phyloP scores from a whole-genome alignment of 768 basidiomycete species.

The Tylopilus felleus region DNA sequence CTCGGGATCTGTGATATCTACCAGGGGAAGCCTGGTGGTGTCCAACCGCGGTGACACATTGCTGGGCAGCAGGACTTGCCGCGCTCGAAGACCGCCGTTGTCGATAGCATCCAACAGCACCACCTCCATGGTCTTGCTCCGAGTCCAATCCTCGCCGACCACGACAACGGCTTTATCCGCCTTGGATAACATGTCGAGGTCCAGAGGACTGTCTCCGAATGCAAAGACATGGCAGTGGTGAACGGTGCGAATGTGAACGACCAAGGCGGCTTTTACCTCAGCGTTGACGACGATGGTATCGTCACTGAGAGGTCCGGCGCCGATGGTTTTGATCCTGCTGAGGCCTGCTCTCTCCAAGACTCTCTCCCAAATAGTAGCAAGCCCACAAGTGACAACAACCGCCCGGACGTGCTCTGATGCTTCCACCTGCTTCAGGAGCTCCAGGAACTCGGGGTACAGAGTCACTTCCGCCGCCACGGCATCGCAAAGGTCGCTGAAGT shows the following conservation, averaged over 20 bases:
- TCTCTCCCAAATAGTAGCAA: slow-evolving; percentile 8
- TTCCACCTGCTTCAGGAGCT: slow-evolving; percentile 16
- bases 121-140: slow-evolving; percentile 11
- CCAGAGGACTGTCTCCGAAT: slow-evolving; percentile 14
- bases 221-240: slow-evolving; percentile 10
- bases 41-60: slow-evolving; percentile 12
- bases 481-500: slow-evolving; percentile 13
- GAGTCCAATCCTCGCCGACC: slow-evolving; percentile 11
- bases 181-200: slow-evolving; percentile 15
- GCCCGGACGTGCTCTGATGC: slow-evolving; percentile 16
- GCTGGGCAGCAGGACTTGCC: slow-evolving; percentile 13
- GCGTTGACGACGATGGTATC: slow-evolving; percentile 9
- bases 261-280: slow-evolving; percentile 17
- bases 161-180: slow-evolving; percentile 15
- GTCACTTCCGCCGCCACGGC: slow-evolving; percentile 12
- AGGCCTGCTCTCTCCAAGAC: slow-evolving; percentile 15
- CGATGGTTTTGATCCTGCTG: slow-evolving; percentile 12
- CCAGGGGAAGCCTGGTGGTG: slow-evolving; percentile 13
- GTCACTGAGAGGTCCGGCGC: slow-evolving; percentile 8
- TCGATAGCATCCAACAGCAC: slow-evolving; percentile 12
- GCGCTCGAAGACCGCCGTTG: slow-evolving; percentile 12
- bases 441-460: slow-evolving; percentile 15
- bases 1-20: slow-evolving; percentile 14
- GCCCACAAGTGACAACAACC: slow-evolving; percentile 15
- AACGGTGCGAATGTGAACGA: slow-evolving; percentile 10